phyloP scores from a whole-genome alignment of 2,329 filamentous ascomycete genomes.

The Aspergillus puulaauensis region DNA sequence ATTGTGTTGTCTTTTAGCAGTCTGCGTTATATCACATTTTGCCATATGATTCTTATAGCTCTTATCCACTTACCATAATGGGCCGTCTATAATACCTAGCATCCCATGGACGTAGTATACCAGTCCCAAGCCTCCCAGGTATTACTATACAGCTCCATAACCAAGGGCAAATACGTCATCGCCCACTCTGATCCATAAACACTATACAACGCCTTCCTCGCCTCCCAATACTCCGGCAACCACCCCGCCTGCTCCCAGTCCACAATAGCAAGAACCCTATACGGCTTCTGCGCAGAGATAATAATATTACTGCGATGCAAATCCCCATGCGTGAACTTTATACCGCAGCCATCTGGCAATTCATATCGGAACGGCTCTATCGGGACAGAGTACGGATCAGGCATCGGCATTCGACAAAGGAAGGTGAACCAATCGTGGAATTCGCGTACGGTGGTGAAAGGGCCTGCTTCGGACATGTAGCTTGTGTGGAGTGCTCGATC shows the following conservation, averaged over 20 bases:
- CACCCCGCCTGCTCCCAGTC: conserved; percentile 35
- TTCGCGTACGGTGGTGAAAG: conserved; percentile 27
- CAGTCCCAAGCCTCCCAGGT: conserved; percentile 32
- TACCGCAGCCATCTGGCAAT: conserved; percentile 29
- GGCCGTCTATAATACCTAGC: not conserved
- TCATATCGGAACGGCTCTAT: conserved; percentile 29
- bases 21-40: too few species aligned
- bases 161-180: conserved; percentile 29
- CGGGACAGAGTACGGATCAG: conserved; percentile 25
- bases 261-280: conserved; percentile 26
- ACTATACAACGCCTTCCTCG: conserved; percentile 19
- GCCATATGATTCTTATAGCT: too few species aligned
- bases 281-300: conserved; percentile 19
- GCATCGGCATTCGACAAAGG: conserved; percentile 21
- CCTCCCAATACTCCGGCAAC: conserved; percentile 35
- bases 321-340: conserved; percentile 37
- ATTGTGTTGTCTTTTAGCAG: too few species aligned
- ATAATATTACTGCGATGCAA: conserved; percentile 37
- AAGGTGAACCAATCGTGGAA: conserved; percentile 36
- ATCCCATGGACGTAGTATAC: conserved; percentile 25
- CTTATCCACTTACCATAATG: too few species aligned
- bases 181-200: conserved; percentile 22
- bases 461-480: conserved; percentile 25
- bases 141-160: conserved; percentile 27
- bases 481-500: conserved; percentile 21